Evolutionary conservation across 2,329 filamentous ascomycete species (phyloP).

Genomic region (Diplocarpon rosae): DNA sequence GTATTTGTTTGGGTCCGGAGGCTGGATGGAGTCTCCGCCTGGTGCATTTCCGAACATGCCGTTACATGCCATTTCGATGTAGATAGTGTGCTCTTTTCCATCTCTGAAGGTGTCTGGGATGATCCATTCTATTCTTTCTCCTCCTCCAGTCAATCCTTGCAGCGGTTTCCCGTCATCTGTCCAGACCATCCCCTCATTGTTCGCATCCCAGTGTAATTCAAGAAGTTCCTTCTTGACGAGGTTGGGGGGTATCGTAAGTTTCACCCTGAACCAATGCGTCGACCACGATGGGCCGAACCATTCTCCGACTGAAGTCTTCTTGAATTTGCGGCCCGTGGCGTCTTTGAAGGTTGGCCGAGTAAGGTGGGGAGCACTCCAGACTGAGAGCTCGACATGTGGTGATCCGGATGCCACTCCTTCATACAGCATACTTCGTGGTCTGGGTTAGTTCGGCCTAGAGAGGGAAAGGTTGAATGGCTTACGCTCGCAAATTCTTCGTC

Average conservation of each 20-base stretch:
- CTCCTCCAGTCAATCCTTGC: slow-evolving; percentile 83
- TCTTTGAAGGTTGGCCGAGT: slow-evolving; percentile 79
- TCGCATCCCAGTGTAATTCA: slow-evolving; percentile 94
- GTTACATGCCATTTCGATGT: slow-evolving; percentile 98
- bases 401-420: slow-evolving; percentile 56
- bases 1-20: slow-evolving; percentile 74
- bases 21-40: slow-evolving; percentile 76
- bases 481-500: slow-evolving; percentile 62
- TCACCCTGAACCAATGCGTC: slow-evolving; percentile 92
- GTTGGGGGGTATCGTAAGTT: slow-evolving; percentile 63
- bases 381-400: slow-evolving; percentile 71
- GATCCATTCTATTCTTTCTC: slow-evolving; percentile 85
- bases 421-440: slow-evolving; percentile 50
- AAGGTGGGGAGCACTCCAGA: slow-evolving; percentile 73
- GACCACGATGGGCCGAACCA: slow-evolving; percentile 92
- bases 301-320: slow-evolving; percentile 61
- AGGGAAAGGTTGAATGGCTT: slow-evolving; percentile 25
- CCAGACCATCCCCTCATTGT: slow-evolving; percentile 93
- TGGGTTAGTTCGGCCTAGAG: neutral
- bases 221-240: slow-evolving; percentile 67
- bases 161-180: slow-evolving; percentile 78
- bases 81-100: slow-evolving; percentile 78
- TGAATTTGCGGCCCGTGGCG: slow-evolving; percentile 64
- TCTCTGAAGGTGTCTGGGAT: slow-evolving; percentile 73
- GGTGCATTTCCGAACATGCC: slow-evolving; percentile 93